A percentile compares a stretch with the other conserved stretches of the same genome.
These are phyloP conservation scores for Globisporangium takayamanum DNA, from an alignment of 352 stramenopile genomes.

Conservation along the genomic window DNA sequence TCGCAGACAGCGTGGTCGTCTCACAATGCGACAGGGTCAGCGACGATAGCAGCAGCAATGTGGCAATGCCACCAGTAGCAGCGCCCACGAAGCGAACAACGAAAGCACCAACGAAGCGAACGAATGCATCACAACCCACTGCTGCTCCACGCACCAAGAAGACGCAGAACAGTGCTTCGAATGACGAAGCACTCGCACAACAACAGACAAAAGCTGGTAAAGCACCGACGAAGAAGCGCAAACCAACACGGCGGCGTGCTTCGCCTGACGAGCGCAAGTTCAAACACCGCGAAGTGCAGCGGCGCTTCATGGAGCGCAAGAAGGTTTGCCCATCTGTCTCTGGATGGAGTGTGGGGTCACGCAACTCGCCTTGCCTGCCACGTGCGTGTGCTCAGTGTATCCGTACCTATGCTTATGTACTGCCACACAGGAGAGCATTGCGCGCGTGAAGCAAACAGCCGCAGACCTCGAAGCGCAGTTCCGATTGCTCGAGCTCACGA, in stretches of 20 bases:
- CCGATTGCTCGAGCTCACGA: constrained; percentile 26
- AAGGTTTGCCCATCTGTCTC: constrained; percentile 17
- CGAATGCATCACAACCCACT: no score
- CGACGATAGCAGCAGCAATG: no score
- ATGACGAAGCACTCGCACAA: neutral
- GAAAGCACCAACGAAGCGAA: no score
- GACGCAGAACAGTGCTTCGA: no score
- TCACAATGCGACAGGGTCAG: no score
- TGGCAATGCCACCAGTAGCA: no score
- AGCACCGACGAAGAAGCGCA: constrained; percentile 14
- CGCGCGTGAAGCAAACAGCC: constrained; percentile 27
- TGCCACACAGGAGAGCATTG: constrained; percentile 18
- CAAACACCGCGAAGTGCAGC: constrained; percentile 47
- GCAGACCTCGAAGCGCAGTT: constrained; percentile 30
- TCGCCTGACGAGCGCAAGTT: constrained; percentile 33
- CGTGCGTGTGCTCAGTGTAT: no score
- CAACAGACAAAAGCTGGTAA: neutral
- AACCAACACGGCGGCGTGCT: constrained; percentile 10
- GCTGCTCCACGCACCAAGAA: no score
- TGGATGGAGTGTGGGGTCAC: no score
- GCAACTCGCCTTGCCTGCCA: no score
- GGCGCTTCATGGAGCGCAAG: constrained; percentile 48
- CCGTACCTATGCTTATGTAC: no score
- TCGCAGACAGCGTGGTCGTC: neutral
- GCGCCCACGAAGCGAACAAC: no score